Evolutionary conservation across 352 stramenopile species (phyloP), one percentile per base, ranked within the genome.

Genomic region (Globisporangium apiculatum): DNA sequence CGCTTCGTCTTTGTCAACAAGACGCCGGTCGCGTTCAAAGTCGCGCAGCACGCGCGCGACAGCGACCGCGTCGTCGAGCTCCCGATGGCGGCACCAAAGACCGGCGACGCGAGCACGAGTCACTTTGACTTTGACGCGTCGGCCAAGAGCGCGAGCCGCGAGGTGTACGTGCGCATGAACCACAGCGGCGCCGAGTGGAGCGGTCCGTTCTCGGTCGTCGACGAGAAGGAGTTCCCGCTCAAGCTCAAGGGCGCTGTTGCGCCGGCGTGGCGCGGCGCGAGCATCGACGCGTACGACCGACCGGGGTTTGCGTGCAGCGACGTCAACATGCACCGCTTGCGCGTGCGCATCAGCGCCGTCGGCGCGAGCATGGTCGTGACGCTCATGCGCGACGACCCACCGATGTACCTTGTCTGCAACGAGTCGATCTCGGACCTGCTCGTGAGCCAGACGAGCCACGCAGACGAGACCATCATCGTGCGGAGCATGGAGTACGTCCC

Each of bases 1-100:
- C 84, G 86, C 14, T 94, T 93, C 46, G 79, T 94, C 11, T 89
- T 95, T 53, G 84, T 95, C 18, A 95, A 95, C 69, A 87, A 91
- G 53, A 92, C 83, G 10, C 62, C 73, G 10, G 66, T 76, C 1
- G 68, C 76, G 40, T 94, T 95, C 61, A 89, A 90, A 46, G 60
- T 95, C 11, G 89, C 81, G 2, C 75, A 87, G 37, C 75, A 88
- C 51, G 79, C 68, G 38, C 73, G 69, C 49, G 79, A 83, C 31
- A 85, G 63, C 14, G 75, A 90, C 43, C 72, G 81, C 47, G 70
- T 89, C 7, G 62, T 92, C 24, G 83, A 94, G 56, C 58, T 95
- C 1, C 67, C 70, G 40, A 60, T 59, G 14, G 40, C 40, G 18
- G 62, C 75, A 50, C 67, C 69, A 15, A 77, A 65, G 40, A 76